Base-by-base conservation (phyloP, 163 green algal genomes). In the Volvox carteri region DNA sequence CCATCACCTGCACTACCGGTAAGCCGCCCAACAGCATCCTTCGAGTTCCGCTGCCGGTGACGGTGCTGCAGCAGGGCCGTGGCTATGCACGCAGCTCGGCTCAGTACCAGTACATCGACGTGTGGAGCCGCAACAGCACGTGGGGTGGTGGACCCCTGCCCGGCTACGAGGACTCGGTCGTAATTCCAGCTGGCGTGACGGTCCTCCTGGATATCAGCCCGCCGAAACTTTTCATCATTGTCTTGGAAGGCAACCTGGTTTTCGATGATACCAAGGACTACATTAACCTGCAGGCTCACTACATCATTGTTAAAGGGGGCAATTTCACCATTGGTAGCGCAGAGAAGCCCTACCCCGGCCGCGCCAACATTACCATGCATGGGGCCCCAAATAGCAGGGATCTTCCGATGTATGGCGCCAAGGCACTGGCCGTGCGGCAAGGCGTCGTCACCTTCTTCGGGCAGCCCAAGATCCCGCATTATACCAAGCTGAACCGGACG, bases 281-380 rank as follows among this genome's bases (percentile, higher is more conserved):
- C 78, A 60, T 86, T 39, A 41, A 86, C 28, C 86, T 95, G 28
- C 50, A 96, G 56, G 90, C 91, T 4, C 65, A 87, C 41, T 96
- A 96, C 90, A 95, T 97, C 68, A 81, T 96, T 37, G 67, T 97
- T 25, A 74, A 86, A 28, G 93, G 92, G 19, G 93, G 93, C 60
- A 93, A 91, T 58, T 85, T 97, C 25, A 89, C 30, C 39, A 90
- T 95, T 35, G 95, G 95, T 56, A 93, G 86, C 0, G 39, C 90
- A 11, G 81, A 87, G 0, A 86, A 68, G 56, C 72, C 74, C 30
- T 92, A 72, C 56, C 30, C 72, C 46, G 83, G 52, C 84, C 23
- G n/a, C 37, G 93, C 89, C 30, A 91, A 48, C 62, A 92, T 93
- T 74, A 94, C 90, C 7, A 35, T 94, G 30, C 88, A 73, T 41